These are phyloP conservation scores for Atalantia buxifolia DNA, from an alignment of 345 rosid genomes.

Conservation along the genomic window DNA sequence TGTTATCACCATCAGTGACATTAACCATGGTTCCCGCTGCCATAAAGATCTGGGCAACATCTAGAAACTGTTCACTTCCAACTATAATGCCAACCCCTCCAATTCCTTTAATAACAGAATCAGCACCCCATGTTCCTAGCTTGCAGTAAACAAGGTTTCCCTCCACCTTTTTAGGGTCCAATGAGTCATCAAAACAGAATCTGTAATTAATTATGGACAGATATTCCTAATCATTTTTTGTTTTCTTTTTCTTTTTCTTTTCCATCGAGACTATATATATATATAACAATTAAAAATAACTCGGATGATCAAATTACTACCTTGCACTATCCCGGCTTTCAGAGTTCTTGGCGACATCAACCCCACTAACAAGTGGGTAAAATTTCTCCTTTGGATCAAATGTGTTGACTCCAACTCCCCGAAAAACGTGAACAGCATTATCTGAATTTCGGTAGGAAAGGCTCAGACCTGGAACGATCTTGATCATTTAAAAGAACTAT, in stretches of 20 bases:
- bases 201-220: slow-evolving; percentile 25
- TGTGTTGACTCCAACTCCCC: slow-evolving; percentile 69
- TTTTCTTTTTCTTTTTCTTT: background rate
- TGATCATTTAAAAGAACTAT: too few species aligned
- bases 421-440: background rate
- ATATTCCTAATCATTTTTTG: background rate
- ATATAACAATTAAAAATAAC: too few species aligned
- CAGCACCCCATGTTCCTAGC: slow-evolving; percentile 43
- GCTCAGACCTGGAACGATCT: too few species aligned
- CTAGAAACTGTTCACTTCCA: slow-evolving; percentile 49
- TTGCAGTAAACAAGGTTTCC: slow-evolving; percentile 66
- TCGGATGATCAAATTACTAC: slow-evolving; percentile 18
- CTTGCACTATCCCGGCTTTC: slow-evolving; percentile 38
- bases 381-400: slow-evolving; percentile 51
- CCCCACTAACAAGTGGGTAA: slow-evolving; percentile 74
- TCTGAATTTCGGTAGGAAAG: too few species aligned
- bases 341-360: slow-evolving; percentile 46
- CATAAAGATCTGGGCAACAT: slow-evolving; percentile 75
- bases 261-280: too few species aligned
- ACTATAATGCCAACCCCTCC: slow-evolving; percentile 70
- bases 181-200: slow-evolving; percentile 46
- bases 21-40: slow-evolving; percentile 73
- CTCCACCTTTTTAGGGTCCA: slow-evolving; percentile 69
- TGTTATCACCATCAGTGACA: slow-evolving; percentile 36
- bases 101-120: slow-evolving; percentile 53